A percentile compares a stretch with the other conserved stretches of the same genome.
Evolutionary conservation across 495 filamentous ascomycete genomes (phyloP).

Genomic region (Penicillium psychrofluorescens): DNA sequence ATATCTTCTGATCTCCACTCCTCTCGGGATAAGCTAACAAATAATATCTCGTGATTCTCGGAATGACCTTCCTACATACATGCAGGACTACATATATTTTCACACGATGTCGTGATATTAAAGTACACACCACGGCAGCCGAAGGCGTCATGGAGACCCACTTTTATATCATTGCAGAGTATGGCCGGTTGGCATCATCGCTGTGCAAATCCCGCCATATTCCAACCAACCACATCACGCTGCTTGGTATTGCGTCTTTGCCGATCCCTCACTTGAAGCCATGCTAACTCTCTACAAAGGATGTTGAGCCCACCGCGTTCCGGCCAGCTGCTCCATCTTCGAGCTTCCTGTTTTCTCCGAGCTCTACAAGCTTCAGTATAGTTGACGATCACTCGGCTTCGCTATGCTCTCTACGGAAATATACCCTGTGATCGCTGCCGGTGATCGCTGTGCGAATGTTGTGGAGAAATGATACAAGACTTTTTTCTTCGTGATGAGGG

Average conservation of each 20-base stretch:
- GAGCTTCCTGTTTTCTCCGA: constrained; percentile 2
- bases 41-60: too few relatives aligned
- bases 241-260: neutral
- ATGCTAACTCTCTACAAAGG: too few relatives aligned
- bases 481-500: neutral
- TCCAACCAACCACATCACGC: neutral
- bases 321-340: neutral
- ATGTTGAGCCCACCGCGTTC: too few relatives aligned
- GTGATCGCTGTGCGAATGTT: constrained; percentile 11
- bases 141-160: constrained; percentile 14
- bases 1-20: too few relatives aligned
- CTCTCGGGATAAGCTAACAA: too few relatives aligned
- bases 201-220: constrained; percentile 6
- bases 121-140: neutral
- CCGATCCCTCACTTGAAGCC: neutral
- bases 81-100: too few relatives aligned
- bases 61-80: too few relatives aligned
- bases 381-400: constrained; percentile 3
- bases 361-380: too few relatives aligned
- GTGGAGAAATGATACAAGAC: constrained; percentile 16
- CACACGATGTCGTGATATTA: too few relatives aligned
- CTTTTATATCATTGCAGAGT: constrained; percentile 4
- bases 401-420: constrained; percentile 6
- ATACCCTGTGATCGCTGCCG: constrained; percentile 1
- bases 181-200: constrained; percentile 1